These are phyloP conservation scores for Euphorbia pulcherrima DNA, from an alignment of 345 rosid genomes.

Conservation along the genomic window DNA sequence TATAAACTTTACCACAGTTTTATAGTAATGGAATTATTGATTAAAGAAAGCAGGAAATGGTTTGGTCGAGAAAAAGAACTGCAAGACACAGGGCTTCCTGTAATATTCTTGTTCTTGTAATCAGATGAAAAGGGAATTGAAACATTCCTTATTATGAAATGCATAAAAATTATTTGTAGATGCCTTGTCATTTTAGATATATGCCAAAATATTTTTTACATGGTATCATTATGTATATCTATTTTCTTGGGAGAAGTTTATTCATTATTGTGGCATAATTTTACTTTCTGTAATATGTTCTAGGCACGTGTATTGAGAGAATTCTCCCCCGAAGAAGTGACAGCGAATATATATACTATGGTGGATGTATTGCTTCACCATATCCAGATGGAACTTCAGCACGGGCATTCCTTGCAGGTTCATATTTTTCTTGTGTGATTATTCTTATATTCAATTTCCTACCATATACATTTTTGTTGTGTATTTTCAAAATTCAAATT, in stretches of 20 bases:
- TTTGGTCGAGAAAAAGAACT: background rate
- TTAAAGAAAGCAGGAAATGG: background rate
- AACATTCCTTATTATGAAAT: background rate
- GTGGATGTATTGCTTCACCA: slow-evolving; percentile 93
- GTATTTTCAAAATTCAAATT: slow-evolving; percentile 20
- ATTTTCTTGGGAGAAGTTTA: slow-evolving; percentile 12
- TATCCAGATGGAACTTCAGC: slow-evolving; percentile 72
- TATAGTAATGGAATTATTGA: background rate
- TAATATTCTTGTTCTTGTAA: background rate
- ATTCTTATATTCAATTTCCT: background rate
- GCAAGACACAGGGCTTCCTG: background rate
- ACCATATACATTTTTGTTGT: slow-evolving; percentile 6
- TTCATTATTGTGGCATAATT: slow-evolving; percentile 7
- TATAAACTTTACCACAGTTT: background rate
- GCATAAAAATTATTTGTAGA: background rate
- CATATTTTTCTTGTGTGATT: slow-evolving; percentile 6
- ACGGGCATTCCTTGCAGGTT: slow-evolving; percentile 74
- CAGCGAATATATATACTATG: slow-evolving; percentile 88
- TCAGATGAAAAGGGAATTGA: background rate
- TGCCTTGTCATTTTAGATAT: slow-evolving; percentile 1
- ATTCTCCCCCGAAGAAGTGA: slow-evolving; percentile 93
- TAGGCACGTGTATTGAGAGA: slow-evolving; percentile 86
- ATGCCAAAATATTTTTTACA: background rate
- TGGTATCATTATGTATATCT: slow-evolving; percentile 3
- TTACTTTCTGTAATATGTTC: slow-evolving; percentile 14